Percentiles rank a stretch among this genome's conserved stretches.
Evolutionary conservation across 2,329 filamentous ascomycete species (phyloP).

Genomic region (Scytalidium lignicola): DNA sequence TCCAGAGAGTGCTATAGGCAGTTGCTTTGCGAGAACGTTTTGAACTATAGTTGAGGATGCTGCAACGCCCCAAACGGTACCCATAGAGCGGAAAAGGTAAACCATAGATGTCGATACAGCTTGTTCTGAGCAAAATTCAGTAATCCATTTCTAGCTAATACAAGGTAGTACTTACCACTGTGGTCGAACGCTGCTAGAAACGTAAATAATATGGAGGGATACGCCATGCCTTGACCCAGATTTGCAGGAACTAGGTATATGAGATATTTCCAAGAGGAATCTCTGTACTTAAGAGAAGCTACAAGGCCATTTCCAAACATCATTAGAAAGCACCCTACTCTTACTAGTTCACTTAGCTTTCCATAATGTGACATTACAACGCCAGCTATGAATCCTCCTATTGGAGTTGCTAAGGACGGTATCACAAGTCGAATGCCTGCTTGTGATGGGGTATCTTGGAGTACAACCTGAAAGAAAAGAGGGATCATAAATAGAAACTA

Average conservation of each 20-base stretch:
- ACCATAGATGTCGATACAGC: conserved; percentile 58
- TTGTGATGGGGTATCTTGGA: conserved; percentile 56
- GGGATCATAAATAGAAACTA: conserved; percentile 65
- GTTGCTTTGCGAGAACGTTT: conserved; percentile 50
- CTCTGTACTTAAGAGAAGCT: conserved; percentile 42
- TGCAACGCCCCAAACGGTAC: conserved; percentile 60
- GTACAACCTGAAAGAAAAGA: conserved; percentile 64
- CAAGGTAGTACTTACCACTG: conserved; percentile 37
- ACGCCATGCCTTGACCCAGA: conserved; percentile 55
- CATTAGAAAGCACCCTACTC: conserved; percentile 46
- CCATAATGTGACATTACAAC: conserved; percentile 54
- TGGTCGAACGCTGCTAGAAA: conserved; percentile 59
- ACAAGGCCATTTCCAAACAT: conserved; percentile 49
- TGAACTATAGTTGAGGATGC: conserved; percentile 58
- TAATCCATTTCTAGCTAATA: neutral
- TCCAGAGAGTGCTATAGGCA: conserved; percentile 48
- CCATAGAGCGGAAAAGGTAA: conserved; percentile 59
- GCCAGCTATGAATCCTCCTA: conserved; percentile 51
- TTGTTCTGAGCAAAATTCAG: conserved; percentile 41
- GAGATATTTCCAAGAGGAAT: conserved; percentile 49
- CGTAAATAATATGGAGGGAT: conserved; percentile 55
- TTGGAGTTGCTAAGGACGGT: conserved; percentile 54
- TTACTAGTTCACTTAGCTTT: conserved; percentile 45
- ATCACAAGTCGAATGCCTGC: conserved; percentile 61
- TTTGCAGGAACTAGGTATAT: conserved; percentile 53